Percentiles rank a stretch among this genome's conserved stretches.
phyloP scores from a whole-genome alignment of 139 green algal species.

The Haematococcus sp. region DNA sequence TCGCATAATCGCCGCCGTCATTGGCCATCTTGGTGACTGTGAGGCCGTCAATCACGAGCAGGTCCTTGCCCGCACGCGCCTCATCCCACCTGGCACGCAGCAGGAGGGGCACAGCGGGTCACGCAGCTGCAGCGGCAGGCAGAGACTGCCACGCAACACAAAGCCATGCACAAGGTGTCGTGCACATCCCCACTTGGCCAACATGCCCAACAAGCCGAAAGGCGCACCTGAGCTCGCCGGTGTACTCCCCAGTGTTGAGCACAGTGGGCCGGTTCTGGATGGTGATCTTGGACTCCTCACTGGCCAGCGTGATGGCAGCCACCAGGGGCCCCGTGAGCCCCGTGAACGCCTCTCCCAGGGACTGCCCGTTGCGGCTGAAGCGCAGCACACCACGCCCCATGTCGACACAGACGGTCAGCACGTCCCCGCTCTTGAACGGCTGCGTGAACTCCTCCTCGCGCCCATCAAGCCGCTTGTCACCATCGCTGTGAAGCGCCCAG shows the following conservation, averaged over 20 bases:
- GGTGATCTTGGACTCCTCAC: constrained; percentile 61
- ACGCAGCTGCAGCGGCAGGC: no score
- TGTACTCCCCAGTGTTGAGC: constrained; percentile 64
- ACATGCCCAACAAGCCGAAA: no score
- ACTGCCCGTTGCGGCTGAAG: constrained; percentile 49
- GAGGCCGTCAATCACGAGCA: constrained; percentile 58
- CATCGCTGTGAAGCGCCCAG: constrained; percentile 61
- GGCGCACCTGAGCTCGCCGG: constrained; percentile 46
- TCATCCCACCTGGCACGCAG: constrained; percentile 50
- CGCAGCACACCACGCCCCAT: constrained; percentile 37
- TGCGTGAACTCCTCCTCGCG: constrained; percentile 56
- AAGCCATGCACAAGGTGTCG: no score
- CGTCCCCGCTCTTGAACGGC: constrained; percentile 58
- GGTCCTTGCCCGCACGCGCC: constrained; percentile 50
- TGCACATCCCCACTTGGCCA: no score
- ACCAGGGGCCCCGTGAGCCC: constrained; percentile 50
- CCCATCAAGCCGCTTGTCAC: constrained; percentile 52
- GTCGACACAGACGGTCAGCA: constrained; percentile 55
- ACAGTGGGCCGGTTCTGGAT: constrained; percentile 68
- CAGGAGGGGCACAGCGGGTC: no score
- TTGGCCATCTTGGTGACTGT: constrained; percentile 62
- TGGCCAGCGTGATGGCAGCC: constrained; percentile 53
- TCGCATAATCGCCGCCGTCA: constrained; percentile 59
- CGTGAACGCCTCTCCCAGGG: constrained; percentile 53
- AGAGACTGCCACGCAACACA: no score